Percentiles rank a stretch among this genome's conserved stretches.
Evolutionary conservation across 2,329 filamentous ascomycete species (phyloP).

Genomic region (Ophidiomyces ophidiicola): DNA sequence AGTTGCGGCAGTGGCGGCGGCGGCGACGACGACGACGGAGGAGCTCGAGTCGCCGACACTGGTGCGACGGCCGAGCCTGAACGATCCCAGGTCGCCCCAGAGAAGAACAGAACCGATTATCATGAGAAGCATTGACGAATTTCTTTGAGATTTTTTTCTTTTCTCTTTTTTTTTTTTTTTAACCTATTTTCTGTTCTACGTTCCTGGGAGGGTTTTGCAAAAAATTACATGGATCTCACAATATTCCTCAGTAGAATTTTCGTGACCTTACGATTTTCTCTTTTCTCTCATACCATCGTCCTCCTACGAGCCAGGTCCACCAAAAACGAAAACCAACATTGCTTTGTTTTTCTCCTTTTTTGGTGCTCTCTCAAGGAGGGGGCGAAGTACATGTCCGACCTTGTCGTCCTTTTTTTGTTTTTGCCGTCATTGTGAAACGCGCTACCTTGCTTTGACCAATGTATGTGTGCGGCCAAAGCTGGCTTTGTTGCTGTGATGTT

Average conservation of each 20-base stretch:
- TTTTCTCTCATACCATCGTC: no score
- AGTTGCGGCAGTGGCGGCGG: conserved; percentile 15
- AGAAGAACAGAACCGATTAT: conserved; percentile 29
- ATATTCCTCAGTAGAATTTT: no score
- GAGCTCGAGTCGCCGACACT: conserved; percentile 3
- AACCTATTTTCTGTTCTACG: background rate
- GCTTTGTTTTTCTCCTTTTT: no score
- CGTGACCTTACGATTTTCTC: no score
- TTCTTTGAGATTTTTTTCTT: conserved; percentile 25
- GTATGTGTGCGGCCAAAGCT: conserved; percentile 29
- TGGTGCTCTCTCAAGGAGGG: no score
- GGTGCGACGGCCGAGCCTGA: conserved; percentile 12
- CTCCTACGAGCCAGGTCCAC: no score
- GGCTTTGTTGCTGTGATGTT: conserved; percentile 28
- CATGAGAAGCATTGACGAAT: conserved; percentile 37
- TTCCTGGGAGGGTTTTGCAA: background rate
- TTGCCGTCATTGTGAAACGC: background rate
- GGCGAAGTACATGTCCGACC: no score
- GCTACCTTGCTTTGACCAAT: conserved; percentile 4
- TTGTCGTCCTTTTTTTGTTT: background rate
- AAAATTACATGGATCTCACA: no score
- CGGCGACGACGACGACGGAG: conserved; percentile 14
- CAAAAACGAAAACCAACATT: no score
- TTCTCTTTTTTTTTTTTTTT: conserved; percentile 11
- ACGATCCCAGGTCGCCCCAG: conserved; percentile 33